These are phyloP conservation scores for Talaromyces piceae DNA, from an alignment of 2,329 filamentous ascomycete genomes.

Conservation along the genomic window DNA sequence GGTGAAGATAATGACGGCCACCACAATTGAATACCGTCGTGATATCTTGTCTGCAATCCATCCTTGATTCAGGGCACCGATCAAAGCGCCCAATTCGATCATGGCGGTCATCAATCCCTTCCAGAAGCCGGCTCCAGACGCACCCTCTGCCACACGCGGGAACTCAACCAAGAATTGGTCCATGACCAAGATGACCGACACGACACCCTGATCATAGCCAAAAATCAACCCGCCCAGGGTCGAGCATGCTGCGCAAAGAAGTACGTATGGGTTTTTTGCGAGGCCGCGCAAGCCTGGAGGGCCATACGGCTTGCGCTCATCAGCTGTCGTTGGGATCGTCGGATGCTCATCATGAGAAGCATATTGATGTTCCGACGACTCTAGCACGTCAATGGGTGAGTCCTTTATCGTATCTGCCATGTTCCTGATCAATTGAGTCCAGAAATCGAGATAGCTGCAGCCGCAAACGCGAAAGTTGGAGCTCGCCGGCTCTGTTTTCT, in stretches of 20 bases:
- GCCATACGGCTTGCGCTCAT: constrained; percentile 24
- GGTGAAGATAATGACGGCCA: constrained; percentile 46
- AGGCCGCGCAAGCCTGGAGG: constrained; percentile 40
- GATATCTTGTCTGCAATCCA: constrained; percentile 49
- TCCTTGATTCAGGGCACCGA: constrained; percentile 40
- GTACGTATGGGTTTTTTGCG: constrained; percentile 42
- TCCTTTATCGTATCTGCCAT: neutral
- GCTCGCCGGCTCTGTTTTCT: neutral
- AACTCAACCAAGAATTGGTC: constrained; percentile 45
- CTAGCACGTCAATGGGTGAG: neutral
- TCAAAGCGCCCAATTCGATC: constrained; percentile 46
- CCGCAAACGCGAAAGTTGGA: neutral
- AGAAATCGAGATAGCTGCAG: neutral
- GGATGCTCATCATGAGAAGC: neutral
- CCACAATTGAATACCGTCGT: constrained; percentile 45
- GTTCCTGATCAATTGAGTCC: neutral
- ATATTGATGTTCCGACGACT: neutral
- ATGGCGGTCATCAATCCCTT: constrained; percentile 47
- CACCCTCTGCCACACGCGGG: constrained; percentile 34
- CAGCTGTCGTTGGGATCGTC: constrained; percentile 2
- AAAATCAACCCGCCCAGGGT: constrained; percentile 46
- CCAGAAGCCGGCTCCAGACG: constrained; percentile 33
- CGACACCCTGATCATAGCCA: constrained; percentile 42
- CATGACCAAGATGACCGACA: constrained; percentile 45
- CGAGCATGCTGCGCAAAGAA: constrained; percentile 45